Evolutionary conservation across 2,329 filamentous ascomycete genomes (phyloP), one percentile per base, ranked within the genome.

Genomic region (Colletotrichum eleusines): DNA sequence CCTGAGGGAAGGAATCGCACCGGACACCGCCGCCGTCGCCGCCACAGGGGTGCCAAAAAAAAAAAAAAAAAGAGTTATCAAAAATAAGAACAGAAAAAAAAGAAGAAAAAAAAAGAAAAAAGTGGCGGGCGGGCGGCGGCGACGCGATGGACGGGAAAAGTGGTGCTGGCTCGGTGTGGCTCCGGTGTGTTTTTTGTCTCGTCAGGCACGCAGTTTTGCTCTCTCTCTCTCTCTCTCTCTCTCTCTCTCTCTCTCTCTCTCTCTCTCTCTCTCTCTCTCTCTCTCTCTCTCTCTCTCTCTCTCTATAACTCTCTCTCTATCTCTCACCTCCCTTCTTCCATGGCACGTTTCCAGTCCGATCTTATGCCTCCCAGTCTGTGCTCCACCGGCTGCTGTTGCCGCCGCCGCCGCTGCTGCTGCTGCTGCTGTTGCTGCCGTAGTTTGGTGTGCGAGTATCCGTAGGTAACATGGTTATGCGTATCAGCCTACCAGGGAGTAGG

Each of bases 331-430:
- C 14, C 12, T 2, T 31, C 5, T 18, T 38, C 38, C 20, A 16
- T 18, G 20, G 11, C 20, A n/a, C 63, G 68, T 71, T 62, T 71
- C n/a, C 68, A 62, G 53, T 71, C 68, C 63, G 63, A 71, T 57
- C 42, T 68, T 57, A 7, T 46, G 35, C 18, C 35, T 58, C 51
- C 44, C 33, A 8, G 33, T 35, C 59, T 14, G 33, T 50, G n/a
- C 33, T 46, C 11, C 40, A 14, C n/a, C n/a, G 11, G 26, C 5
- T 48, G 18, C 12, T 33, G 26, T 31, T 60, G 20, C 57, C 18
- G 40, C 9, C n/a, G n/a, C n/a, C n/a, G n/a, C n/a, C n/a, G n/a
- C n/a, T n/a, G n/a, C 4, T 38, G 40, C 18, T 42, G 28, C 12
- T n/a, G 42, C n/a, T 18, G 35, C 16, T 26, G 31, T 26, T 16